A percentile compares a stretch with the other conserved stretches of the same genome.
Conservation (phyloP, 805 yeast genomes). For the Saccharomycopsis fermentans region DNA sequence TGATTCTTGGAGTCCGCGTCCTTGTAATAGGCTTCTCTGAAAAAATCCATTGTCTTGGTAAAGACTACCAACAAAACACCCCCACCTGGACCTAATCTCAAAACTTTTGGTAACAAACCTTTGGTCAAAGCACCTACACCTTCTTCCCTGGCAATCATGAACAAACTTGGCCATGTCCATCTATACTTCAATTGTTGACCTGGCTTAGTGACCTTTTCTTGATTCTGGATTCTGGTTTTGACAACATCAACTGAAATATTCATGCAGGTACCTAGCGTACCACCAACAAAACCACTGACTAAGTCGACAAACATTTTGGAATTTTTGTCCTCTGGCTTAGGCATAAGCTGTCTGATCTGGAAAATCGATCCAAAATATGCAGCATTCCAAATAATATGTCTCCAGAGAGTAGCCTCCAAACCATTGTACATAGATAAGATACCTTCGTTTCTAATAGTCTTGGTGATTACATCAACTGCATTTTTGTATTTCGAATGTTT, state of each 20-base stretch:
- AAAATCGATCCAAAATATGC: slow-evolving; percentile 94
- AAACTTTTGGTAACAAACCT: slow-evolving; percentile 94
- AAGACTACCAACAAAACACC: slow-evolving; percentile 96
- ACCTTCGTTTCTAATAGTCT: slow-evolving; percentile 70
- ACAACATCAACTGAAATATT: slow-evolving; percentile 98
- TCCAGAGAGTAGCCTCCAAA: slow-evolving; percentile 92
- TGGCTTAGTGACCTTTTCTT: slow-evolving; percentile 36
- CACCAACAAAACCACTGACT: slow-evolving; percentile 92
- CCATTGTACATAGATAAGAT: slow-evolving; percentile 82
- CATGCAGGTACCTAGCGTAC: slow-evolving; percentile 88
- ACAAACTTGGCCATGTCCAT: slow-evolving; percentile 82
- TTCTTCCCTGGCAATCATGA: slow-evolving; percentile 75
- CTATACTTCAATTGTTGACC: slow-evolving; percentile 81
- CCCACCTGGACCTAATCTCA: slow-evolving; percentile 98
- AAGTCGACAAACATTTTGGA: slow-evolving; percentile 81
- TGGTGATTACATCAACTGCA: slow-evolving; percentile 69
- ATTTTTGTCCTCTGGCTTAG: slow-evolving; percentile 58
- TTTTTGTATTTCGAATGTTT: slow-evolving; percentile 71
- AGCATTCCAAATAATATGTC: slow-evolving; percentile 95
- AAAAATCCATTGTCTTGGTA: slow-evolving; percentile 89
- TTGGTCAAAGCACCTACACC: slow-evolving; percentile 87
- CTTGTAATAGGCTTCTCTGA: slow-evolving; percentile 38
- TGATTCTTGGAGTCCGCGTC: slow-evolving; percentile 3
- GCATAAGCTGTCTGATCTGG: slow-evolving; percentile 73
- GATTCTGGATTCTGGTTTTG: slow-evolving; percentile 87